Base-by-base conservation (phyloP, 805 yeast genomes). In the Kregervanrija fluxuum region DNA sequence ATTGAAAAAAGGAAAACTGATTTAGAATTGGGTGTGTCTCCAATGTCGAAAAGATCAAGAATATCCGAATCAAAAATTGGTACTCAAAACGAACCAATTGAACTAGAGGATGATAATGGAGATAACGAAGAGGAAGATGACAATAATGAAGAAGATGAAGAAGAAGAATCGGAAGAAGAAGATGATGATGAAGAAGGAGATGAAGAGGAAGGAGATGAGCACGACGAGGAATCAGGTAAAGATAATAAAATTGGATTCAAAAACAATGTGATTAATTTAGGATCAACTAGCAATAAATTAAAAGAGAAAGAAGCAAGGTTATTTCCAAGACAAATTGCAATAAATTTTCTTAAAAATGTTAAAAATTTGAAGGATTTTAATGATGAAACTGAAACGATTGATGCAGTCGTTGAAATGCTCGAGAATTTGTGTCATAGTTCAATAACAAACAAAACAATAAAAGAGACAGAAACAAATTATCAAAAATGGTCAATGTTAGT, bases 331-430 rank as follows among this genome's bases (percentile, higher is more conserved):
- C 42, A 37, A 8, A 36, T 43, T 28, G 45, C 48, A 2, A 32
- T 30, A 4, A 45, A 45, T 12, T 51, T 52, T 41, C 8, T 40
- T 12, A 42, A 47, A 11, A 13, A 47, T 30, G 22, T 44, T 14
- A 22, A 31, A 17, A 43, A 46, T 45, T 33, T 50, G n/a, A 49
- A 48, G 11, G 48, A 55, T 10, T 44, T 62, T 11, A 56, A 57
- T 1, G 55, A 55, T 1, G 47, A 53, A 16, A 51, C 55, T 13
- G 59, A 54, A 9, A 53, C 54, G 8, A 45, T 63, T 22, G 66
- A 64, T 42, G 59, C 53, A 39, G 52, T 64, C 28, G 48, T 60
- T 12, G 64, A 60, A 33, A 52, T 62, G 52, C 54, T 64, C 35
- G 60, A 56, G 30, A 46, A 46, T 5, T 52, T 62, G 59, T 48